phyloP scores from a whole-genome alignment of 345 rosid genomes.

The Eucalyptus dawsonii region DNA sequence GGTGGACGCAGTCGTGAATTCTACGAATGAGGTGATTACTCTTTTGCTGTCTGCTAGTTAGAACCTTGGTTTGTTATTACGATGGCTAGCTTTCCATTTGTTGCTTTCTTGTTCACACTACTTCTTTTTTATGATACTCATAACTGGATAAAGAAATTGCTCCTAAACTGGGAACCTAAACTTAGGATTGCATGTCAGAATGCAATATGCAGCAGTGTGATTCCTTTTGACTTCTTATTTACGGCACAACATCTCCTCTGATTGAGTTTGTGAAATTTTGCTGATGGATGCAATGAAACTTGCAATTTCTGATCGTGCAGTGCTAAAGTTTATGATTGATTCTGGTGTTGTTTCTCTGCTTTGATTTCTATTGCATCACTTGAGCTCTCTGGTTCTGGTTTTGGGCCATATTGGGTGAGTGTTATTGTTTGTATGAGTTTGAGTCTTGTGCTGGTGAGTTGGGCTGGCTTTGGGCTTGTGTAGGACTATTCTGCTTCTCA shows the following conservation, averaged over 20 bases:
- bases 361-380: neutral
- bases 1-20: slow-evolving; percentile 97
- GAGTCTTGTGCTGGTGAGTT: neutral
- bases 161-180: neutral
- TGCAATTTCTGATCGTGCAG: neutral
- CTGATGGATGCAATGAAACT: neutral
- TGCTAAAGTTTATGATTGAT: neutral
- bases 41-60: neutral
- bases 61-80: neutral
- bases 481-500: neutral
- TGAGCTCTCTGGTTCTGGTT: neutral
- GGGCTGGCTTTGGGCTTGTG: neutral
- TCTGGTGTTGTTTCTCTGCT: neutral
- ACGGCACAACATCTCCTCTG: neutral
- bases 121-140: neutral
- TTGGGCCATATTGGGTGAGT: neutral
- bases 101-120: neutral
- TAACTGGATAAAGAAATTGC: neutral
- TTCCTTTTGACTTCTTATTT: neutral
- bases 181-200: neutral
- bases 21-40: slow-evolving; percentile 71
- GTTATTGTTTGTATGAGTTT: neutral
- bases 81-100: neutral
- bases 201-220: neutral
- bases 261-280: neutral